phyloP scores from a whole-genome alignment of 805 yeast species.

The Wickerhamomyces sydowiorum region DNA sequence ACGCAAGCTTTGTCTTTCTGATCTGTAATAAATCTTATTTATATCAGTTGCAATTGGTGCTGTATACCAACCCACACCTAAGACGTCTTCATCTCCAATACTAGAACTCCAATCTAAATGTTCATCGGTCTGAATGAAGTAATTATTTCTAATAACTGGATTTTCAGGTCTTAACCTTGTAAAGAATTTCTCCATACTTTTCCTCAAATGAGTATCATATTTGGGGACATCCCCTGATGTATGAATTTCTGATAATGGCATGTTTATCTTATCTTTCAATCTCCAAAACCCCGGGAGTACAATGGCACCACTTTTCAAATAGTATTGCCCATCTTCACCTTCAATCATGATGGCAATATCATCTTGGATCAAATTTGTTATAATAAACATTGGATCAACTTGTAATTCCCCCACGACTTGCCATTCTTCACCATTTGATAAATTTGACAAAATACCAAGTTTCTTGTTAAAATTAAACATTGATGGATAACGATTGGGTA shows the following conservation, averaged over 20 bases:
- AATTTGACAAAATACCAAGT: slow-evolving; percentile 26
- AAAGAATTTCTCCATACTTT: slow-evolving; percentile 65
- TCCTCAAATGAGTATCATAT: slow-evolving; percentile 49
- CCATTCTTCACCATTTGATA: slow-evolving; percentile 48
- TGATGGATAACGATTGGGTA: slow-evolving; percentile 54
- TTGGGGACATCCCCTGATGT: slow-evolving; percentile 66
- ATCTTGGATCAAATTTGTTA: slow-evolving; percentile 55
- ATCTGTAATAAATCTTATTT: slow-evolving; percentile 46
- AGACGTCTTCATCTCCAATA: slow-evolving; percentile 51
- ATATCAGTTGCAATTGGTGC: slow-evolving; percentile 44
- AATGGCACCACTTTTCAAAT: slow-evolving; percentile 55
- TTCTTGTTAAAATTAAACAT: slow-evolving; percentile 31
- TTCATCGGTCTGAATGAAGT: slow-evolving; percentile 59
- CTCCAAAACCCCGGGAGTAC: slow-evolving; percentile 69
- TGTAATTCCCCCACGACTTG: slow-evolving; percentile 23
- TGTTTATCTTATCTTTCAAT: slow-evolving; percentile 50
- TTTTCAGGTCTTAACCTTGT: slow-evolving; percentile 48
- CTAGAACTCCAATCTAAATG: slow-evolving; percentile 60
- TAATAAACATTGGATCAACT: slow-evolving; percentile 55
- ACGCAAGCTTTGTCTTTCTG: slow-evolving; percentile 61
- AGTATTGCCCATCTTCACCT: slow-evolving; percentile 49
- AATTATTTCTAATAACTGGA: slow-evolving; percentile 63
- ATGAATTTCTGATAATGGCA: slow-evolving; percentile 54
- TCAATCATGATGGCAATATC: slow-evolving; percentile 67
- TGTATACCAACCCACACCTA: slow-evolving; percentile 59